These are phyloP conservation scores for Posidonia australis DNA, from an alignment of 106 monocot genomes.

Conservation along the genomic window DNA sequence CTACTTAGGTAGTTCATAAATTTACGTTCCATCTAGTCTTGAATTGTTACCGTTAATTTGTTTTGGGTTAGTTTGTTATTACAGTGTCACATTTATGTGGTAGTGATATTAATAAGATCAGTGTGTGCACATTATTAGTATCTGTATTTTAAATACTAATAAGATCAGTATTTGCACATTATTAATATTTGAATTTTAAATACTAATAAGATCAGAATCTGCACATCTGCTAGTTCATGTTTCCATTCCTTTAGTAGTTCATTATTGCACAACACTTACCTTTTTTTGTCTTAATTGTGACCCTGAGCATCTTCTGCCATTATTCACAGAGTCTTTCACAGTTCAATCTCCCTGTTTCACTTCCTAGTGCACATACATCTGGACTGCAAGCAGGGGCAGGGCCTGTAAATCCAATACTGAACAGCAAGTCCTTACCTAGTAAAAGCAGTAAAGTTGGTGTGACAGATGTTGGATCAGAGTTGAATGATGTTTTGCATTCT, in stretches of 20 bases:
- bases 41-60: too few species aligned
- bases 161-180: too few species aligned
- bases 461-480: slow-evolving; percentile 23
- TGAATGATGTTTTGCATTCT: slow-evolving; percentile 23
- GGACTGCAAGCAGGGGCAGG: slow-evolving; percentile 34
- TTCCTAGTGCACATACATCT: slow-evolving; percentile 33
- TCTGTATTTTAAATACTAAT: too few species aligned
- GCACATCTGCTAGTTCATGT: not conserved
- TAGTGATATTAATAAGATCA: too few species aligned
- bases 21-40: too few species aligned
- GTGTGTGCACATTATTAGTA: too few species aligned
- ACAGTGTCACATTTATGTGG: too few species aligned
- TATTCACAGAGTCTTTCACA: slow-evolving; percentile 82
- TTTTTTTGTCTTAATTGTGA: not conserved
- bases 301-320: not conserved
- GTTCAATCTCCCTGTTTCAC: slow-evolving; percentile 85
- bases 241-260: not conserved
- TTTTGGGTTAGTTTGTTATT: too few species aligned
- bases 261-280: not conserved
- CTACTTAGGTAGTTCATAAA: too few species aligned
- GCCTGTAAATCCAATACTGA: slow-evolving; percentile 24
- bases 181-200: too few species aligned
- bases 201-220: not conserved
- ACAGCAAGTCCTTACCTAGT: slow-evolving; percentile 26
- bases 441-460: slow-evolving; percentile 41